A percentile compares a stretch with the other conserved stretches of the same genome.
Conservation (phyloP, 306 rosid species). For the Sesbania bispinosa region DNA sequence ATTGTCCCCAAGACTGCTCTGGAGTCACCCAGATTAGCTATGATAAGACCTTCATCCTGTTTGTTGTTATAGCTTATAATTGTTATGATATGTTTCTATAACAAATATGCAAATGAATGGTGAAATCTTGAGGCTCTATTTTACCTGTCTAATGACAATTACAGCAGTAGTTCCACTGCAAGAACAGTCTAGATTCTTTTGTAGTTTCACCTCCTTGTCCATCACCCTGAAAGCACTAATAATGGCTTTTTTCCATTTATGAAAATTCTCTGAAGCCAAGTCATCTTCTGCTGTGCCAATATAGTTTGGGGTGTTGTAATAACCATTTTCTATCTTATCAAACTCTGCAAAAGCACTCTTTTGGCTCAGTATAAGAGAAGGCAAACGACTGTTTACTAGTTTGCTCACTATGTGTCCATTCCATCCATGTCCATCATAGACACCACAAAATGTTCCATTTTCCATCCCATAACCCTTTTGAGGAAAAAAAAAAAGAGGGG, state of each 20-base stretch:
- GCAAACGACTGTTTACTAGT: conserved; percentile 42
- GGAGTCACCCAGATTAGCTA: conserved; percentile 81
- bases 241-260: conserved; percentile 45
- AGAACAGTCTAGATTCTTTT: conserved; percentile 50
- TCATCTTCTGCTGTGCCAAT: not conserved
- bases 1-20: conserved; percentile 75
- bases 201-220: conserved; percentile 71
- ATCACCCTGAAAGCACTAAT: conserved; percentile 52
- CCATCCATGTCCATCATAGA: conserved; percentile 83
- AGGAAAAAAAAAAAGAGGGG: not conserved
- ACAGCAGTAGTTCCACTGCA: conserved; percentile 76
- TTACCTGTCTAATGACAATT: conserved; percentile 56
- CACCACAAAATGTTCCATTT: conserved; percentile 54
- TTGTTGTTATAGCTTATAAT: not conserved
- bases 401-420: conserved; percentile 68
- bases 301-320: not conserved
- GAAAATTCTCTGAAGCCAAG: conserved; percentile 14
- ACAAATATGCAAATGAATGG: not conserved
- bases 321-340: not conserved
- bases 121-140: not conserved
- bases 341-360: conserved; percentile 25
- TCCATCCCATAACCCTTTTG: conserved; percentile 49
- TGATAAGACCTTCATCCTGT: conserved; percentile 61
- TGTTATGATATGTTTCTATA: not conserved
- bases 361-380: conserved; percentile 42